phyloP scores from a whole-genome alignment of 768 basidiomycete species.

The Holtermannia corniformis region DNA sequence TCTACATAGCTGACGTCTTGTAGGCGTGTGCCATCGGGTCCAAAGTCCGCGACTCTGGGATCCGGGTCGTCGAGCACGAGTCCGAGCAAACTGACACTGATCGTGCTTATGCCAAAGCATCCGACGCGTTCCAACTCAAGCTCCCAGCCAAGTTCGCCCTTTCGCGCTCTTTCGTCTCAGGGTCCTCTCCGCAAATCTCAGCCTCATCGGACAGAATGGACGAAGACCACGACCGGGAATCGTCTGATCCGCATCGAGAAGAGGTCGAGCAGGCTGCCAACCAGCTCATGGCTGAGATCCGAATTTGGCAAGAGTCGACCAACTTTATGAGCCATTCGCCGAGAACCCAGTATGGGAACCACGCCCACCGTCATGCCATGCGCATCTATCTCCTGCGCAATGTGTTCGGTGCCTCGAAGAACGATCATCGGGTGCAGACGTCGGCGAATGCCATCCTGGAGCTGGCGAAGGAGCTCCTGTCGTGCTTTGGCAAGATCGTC shows the following conservation, averaged over 20 bases:
- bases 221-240: neutral
- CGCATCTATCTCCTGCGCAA: conserved; percentile 18
- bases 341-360: conserved; percentile 27
- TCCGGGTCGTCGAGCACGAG: neutral
- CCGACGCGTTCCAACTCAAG: neutral
- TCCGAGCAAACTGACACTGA: neutral
- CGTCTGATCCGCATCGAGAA: neutral
- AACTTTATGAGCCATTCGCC: conserved; percentile 25
- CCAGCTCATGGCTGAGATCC: conserved; percentile 17
- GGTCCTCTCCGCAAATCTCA: neutral
- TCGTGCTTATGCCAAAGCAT: neutral
- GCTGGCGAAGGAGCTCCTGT: conserved; percentile 19
- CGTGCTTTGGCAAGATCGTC: conserved; percentile 18
- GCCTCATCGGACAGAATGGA: neutral
- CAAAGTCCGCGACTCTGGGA: neutral
- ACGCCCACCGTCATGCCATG: conserved; percentile 26
- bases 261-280: conserved; percentile 6
- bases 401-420: conserved; percentile 16
- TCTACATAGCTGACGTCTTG: neutral
- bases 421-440: conserved; percentile 17
- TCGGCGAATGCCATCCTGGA: conserved; percentile 22
- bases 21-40: neutral
- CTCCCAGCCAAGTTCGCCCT: neutral
- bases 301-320: conserved; percentile 23
- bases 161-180: neutral